Evolutionary conservation across 1,139 yeast genomes (phyloP).

Genomic region (Saccharomyces hybrid): DNA sequence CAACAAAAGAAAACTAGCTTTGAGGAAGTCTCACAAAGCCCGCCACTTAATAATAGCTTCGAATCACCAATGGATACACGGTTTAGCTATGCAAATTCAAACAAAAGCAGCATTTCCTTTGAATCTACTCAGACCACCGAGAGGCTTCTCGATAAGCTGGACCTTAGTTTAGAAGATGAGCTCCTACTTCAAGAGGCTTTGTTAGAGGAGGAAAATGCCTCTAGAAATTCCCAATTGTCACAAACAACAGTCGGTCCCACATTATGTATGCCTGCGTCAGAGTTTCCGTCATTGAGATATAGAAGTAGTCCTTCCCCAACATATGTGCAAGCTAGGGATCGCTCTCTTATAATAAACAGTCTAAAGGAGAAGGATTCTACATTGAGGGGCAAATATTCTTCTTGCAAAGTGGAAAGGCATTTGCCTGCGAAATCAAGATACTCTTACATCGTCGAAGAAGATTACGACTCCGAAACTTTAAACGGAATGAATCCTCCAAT

Average conservation of each 20-base stretch:
- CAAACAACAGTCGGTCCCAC: constrained; percentile 11
- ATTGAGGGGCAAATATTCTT: constrained; percentile 15
- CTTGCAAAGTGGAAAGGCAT: constrained; percentile 26
- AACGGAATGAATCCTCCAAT: neutral
- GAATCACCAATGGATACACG: neutral
- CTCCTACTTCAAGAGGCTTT: constrained; percentile 22
- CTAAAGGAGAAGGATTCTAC: constrained; percentile 9
- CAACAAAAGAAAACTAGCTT: neutral
- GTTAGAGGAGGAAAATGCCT: constrained; percentile 16
- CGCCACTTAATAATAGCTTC: neutral
- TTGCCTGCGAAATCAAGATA: constrained; percentile 24
- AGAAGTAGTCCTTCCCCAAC: neutral
- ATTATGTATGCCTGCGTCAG: constrained; percentile 30
- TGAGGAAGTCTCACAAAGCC: neutral
- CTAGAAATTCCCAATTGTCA: neutral
- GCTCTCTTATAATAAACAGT: constrained; percentile 7
- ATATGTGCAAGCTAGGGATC: neutral
- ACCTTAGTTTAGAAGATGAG: constrained; percentile 30
- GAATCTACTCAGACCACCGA: constrained; percentile 28
- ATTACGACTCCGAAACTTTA: constrained; percentile 12
- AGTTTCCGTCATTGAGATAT: constrained; percentile 26
- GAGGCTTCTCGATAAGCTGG: constrained; percentile 29
- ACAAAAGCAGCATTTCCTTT: constrained; percentile 21
- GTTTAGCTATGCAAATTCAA: constrained; percentile 1
- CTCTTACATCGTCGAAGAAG: constrained; percentile 31